Conservation (phyloP, 305 asterid species). For the Euphrasia arctica region DNA sequence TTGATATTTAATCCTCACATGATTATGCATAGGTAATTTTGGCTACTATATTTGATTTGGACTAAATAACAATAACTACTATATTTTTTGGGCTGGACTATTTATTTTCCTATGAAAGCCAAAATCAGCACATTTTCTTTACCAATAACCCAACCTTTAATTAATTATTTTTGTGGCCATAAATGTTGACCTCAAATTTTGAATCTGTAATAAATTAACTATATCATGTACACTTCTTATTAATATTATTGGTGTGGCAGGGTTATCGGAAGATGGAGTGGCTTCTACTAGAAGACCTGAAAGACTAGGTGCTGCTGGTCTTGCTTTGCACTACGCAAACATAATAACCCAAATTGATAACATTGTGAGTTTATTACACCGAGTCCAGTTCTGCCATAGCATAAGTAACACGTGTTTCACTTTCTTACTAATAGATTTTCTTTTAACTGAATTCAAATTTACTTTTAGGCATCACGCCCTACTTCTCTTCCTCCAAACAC, state of each 20-base stretch:
- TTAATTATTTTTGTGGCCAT: neutral
- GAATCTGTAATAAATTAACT: neutral
- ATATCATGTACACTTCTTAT: neutral
- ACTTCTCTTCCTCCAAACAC: slow-evolving; percentile 92
- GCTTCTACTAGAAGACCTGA: slow-evolving; percentile 53
- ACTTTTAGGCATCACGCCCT: slow-evolving; percentile 83
- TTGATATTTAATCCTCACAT: no score
- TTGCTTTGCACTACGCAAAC: slow-evolving; percentile 95
- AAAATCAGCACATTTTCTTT: no score
- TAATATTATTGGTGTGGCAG: slow-evolving; percentile 36
- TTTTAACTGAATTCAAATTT: slow-evolving; percentile 27
- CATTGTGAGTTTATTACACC: slow-evolving; percentile 51
- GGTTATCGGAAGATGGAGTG: slow-evolving; percentile 43
- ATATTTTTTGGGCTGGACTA: no score
- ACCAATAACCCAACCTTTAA: no score
- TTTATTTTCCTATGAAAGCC: no score
- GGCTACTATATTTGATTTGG: no score
- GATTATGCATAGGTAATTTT: no score
- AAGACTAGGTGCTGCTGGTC: slow-evolving; percentile 89
- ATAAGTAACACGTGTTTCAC: slow-evolving; percentile 5
- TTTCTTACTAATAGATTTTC: slow-evolving; percentile 11
- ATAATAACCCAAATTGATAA: slow-evolving; percentile 87
- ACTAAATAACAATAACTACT: no score
- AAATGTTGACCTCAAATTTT: neutral
- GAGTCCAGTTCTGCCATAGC: slow-evolving; percentile 12